A percentile compares a stretch with the other conserved stretches of the same genome.
These are phyloP conservation scores for Hymenotorrendiella dingleyae DNA, from an alignment of 2,329 filamentous ascomycete species.

Conservation along the genomic window DNA sequence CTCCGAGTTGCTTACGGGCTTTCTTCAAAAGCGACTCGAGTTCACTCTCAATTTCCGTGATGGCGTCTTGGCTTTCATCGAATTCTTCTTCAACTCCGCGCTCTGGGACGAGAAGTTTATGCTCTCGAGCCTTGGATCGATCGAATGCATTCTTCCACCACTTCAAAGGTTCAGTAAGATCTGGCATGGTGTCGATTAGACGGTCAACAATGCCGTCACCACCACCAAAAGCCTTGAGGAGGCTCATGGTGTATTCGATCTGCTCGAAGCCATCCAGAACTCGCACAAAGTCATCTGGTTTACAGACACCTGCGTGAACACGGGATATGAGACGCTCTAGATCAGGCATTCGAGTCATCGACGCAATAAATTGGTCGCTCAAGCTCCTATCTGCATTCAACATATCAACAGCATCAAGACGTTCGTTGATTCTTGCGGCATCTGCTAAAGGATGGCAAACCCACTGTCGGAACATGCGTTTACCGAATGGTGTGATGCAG, in stretches of 20 bases:
- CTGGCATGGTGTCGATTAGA: slow-evolving; percentile 78
- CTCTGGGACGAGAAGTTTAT: slow-evolving; percentile 78
- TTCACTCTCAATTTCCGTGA: slow-evolving; percentile 68
- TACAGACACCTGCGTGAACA: slow-evolving; percentile 87
- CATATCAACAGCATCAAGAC: slow-evolving; percentile 89
- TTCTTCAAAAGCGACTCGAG: slow-evolving; percentile 66
- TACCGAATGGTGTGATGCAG: slow-evolving; percentile 94
- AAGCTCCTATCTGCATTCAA: slow-evolving; percentile 77
- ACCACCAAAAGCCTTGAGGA: slow-evolving; percentile 68
- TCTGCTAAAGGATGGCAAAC: slow-evolving; percentile 92
- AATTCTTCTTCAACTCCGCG: slow-evolving; percentile 87
- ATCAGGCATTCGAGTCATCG: slow-evolving; percentile 87
- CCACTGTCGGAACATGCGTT: slow-evolving; percentile 94
- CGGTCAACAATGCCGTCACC: slow-evolving; percentile 79
- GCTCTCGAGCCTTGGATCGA: slow-evolving; percentile 68
- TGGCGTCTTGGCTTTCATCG: slow-evolving; percentile 71
- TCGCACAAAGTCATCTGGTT: slow-evolving; percentile 83
- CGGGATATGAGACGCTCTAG: slow-evolving; percentile 90
- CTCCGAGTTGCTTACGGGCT: slow-evolving; percentile 68
- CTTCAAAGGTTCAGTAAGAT: slow-evolving; percentile 65
- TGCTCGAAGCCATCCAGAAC: slow-evolving; percentile 96
- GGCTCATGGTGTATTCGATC: slow-evolving; percentile 86
- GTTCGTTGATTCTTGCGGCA: slow-evolving; percentile 81
- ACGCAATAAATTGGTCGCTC: slow-evolving; percentile 81
- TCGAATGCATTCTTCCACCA: slow-evolving; percentile 95